These are phyloP conservation scores for Batrachochytrium dendrobatidis DNA, from an alignment of 371 early-diverging fungal genomes.

Conservation along the genomic window DNA sequence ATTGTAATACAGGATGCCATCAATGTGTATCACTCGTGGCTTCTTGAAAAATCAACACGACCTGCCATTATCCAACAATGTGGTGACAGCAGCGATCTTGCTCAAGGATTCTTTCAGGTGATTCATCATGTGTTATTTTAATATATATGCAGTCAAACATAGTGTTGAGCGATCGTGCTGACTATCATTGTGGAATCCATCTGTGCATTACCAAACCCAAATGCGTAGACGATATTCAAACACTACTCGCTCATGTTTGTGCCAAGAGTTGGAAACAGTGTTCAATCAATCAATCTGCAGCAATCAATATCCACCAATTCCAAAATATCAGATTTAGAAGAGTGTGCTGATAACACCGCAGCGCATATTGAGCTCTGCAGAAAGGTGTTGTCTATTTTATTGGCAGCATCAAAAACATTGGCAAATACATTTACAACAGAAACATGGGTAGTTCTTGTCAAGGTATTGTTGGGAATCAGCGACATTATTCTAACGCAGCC, in stretches of 20 bases:
- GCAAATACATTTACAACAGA: slow-evolving; percentile 49
- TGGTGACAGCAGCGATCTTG: slow-evolving; percentile 22
- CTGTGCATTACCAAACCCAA: too few species aligned
- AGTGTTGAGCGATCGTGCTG: too few species aligned
- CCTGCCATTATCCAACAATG: slow-evolving; percentile 52
- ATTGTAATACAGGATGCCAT: slow-evolving; percentile 56
- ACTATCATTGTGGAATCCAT: too few species aligned
- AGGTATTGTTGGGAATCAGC: slow-evolving; percentile 62
- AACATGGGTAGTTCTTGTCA: slow-evolving; percentile 70
- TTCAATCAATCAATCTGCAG: slow-evolving; percentile 41
- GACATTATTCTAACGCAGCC: slow-evolving; percentile 62
- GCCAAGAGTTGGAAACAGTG: slow-evolving; percentile 40
- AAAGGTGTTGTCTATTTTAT: slow-evolving; percentile 55
- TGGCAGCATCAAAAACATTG: slow-evolving; percentile 56
- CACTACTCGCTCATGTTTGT: slow-evolving; percentile 68
- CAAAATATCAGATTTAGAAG: slow-evolving; percentile 2
- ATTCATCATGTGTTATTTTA: background rate
- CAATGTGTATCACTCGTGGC: slow-evolving; percentile 66
- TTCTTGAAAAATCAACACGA: slow-evolving; percentile 55
- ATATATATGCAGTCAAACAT: too few species aligned
- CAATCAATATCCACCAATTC: slow-evolving; percentile 49
- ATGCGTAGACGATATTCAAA: slow-evolving; percentile 60
- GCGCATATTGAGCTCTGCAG: slow-evolving; percentile 65
- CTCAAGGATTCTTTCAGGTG: slow-evolving; percentile 52
- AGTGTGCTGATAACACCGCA: slow-evolving; percentile 8